Evolutionary conservation across 2,329 filamentous ascomycete genomes (phyloP).

Genomic region (Ascocoryne sarcoides): DNA sequence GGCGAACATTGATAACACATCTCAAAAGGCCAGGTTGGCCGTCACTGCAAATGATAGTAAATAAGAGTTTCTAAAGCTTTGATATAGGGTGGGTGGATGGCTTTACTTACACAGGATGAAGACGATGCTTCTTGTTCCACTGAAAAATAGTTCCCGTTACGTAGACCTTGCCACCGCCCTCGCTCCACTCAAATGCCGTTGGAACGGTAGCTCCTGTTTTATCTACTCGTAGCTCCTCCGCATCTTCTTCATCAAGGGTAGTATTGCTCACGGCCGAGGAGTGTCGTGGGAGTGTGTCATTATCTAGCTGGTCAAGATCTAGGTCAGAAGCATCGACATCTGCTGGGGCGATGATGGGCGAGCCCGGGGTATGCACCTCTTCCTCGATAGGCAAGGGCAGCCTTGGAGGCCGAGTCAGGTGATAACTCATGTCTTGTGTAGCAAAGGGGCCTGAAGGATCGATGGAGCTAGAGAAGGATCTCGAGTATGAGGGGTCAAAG

Average conservation of each 20-base stretch:
- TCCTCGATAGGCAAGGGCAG: conserved; percentile 90
- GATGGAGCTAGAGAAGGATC: conserved; percentile 37
- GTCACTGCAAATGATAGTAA: conserved; percentile 27
- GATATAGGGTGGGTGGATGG: not conserved
- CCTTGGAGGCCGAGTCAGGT: conserved; percentile 67
- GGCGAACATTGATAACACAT: conserved; percentile 72
- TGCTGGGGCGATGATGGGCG: conserved; percentile 71
- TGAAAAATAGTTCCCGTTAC: conserved; percentile 96
- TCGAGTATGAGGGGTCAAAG: conserved; percentile 18
- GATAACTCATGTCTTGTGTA: conserved; percentile 44
- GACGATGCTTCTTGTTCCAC: conserved; percentile 89
- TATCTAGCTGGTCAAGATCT: conserved; percentile 39
- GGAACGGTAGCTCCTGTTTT: conserved; percentile 72
- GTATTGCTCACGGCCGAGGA: conserved; percentile 52
- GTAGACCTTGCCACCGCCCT: conserved; percentile 78
- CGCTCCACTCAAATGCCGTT: conserved; percentile 73
- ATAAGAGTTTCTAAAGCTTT: not conserved
- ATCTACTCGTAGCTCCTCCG: conserved; percentile 67
- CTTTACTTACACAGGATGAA: conserved; percentile 65
- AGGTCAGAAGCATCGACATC: conserved; percentile 35
- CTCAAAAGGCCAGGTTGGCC: conserved; percentile 54
- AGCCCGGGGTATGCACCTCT: conserved; percentile 80
- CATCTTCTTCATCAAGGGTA: conserved; percentile 71
- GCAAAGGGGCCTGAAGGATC: conserved; percentile 39
- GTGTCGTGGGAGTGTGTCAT: conserved; percentile 38